Evolutionary conservation across 2,329 filamentous ascomycete species (phyloP).

Genomic region (Colletotrichum abscissum): DNA sequence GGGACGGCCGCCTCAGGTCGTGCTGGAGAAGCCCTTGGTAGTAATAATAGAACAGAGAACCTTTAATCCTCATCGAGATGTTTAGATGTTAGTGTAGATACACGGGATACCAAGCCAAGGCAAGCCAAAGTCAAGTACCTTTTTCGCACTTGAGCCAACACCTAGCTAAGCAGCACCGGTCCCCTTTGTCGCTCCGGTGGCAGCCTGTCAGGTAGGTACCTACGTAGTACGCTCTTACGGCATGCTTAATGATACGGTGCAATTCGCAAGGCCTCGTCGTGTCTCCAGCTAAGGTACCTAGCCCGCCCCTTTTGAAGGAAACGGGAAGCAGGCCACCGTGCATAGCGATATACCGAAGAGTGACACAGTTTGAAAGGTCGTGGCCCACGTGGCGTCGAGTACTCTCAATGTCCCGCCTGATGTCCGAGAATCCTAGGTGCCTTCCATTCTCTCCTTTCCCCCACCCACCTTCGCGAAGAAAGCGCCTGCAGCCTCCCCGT

Average conservation of each 20-base stretch:
- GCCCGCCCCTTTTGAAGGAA: constrained; percentile 20
- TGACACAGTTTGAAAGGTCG: background rate
- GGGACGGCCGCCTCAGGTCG: constrained; percentile 15
- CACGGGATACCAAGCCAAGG: constrained; percentile 7
- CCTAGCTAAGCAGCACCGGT: background rate
- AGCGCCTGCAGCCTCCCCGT: constrained; percentile 30
- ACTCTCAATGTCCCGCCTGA: constrained; percentile 28
- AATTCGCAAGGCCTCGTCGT: background rate
- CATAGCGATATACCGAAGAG: constrained; percentile 16
- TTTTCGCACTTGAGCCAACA: constrained; percentile 14
- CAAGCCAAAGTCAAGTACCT: constrained; percentile 13
- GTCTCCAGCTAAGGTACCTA: background rate
- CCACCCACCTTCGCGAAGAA: constrained; percentile 20
- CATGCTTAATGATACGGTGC: background rate
- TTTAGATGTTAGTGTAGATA: constrained; percentile 17
- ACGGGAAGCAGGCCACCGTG: constrained; percentile 25
- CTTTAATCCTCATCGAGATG: constrained; percentile 20
- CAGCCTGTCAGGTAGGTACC: background rate
- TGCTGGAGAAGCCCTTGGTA: constrained; percentile 25
- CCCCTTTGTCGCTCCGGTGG: background rate
- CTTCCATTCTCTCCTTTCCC: background rate
- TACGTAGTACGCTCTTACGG: background rate
- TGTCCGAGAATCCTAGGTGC: constrained; percentile 21
- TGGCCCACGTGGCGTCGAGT: constrained; percentile 10
- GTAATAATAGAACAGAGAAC: constrained; percentile 1